Evolutionary conservation across 768 basidiomycete genomes (phyloP).

Genomic region (Chalciporus sphaerocephalus): DNA sequence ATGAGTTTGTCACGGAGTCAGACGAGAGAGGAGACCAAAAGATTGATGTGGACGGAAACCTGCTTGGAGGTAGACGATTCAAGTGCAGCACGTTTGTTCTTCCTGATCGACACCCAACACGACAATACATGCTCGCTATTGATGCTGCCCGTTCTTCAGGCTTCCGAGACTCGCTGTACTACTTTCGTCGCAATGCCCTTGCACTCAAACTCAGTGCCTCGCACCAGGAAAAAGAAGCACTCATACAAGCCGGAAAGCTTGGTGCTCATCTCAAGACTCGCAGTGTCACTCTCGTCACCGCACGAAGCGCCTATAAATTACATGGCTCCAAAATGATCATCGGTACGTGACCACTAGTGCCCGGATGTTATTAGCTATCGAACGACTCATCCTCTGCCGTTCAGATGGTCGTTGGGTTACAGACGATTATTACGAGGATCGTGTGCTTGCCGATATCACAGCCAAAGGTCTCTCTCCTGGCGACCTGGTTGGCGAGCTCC

Average conservation of each 20-base stretch:
- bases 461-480: constrained; percentile 81
- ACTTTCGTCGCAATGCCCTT: constrained; percentile 87
- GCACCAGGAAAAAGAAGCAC: constrained; percentile 85
- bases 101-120: constrained; percentile 76
- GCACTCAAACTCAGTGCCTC: constrained; percentile 89
- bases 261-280: constrained; percentile 85
- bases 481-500: constrained; percentile 77
- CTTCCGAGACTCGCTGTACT: constrained; percentile 96
- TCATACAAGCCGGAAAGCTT: constrained; percentile 85
- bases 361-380: neutral
- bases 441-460: constrained; percentile 68
- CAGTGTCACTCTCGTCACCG: constrained; percentile 90
- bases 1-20: constrained; percentile 81
- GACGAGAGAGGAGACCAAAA: constrained; percentile 89
- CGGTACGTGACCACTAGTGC: constrained; percentile 51
- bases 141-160: constrained; percentile 96
- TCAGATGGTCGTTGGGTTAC: constrained; percentile 87
- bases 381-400: neutral
- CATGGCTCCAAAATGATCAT: constrained; percentile 90
- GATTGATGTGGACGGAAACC: constrained; percentile 78
- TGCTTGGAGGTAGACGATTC: constrained; percentile 88
- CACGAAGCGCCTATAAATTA: constrained; percentile 88
- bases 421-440: constrained; percentile 96
- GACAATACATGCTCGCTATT: constrained; percentile 92
- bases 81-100: constrained; percentile 88